These are phyloP conservation scores for Linnemannia zychae DNA, from an alignment of 192 early-diverging fungal species.

Conservation along the genomic window DNA sequence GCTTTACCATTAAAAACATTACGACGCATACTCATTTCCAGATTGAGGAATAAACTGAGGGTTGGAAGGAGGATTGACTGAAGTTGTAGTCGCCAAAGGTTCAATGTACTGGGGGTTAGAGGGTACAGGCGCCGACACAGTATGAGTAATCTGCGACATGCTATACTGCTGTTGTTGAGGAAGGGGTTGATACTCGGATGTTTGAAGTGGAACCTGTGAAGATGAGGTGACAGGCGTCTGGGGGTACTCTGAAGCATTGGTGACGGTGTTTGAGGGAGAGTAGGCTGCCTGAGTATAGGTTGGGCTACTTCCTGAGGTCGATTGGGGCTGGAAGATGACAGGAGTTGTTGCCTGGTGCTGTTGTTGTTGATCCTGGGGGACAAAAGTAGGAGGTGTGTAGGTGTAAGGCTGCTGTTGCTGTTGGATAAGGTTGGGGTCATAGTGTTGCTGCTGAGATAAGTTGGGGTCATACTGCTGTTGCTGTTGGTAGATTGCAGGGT, in stretches of 20 bases:
- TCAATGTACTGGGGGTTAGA: neutral
- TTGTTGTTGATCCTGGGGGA: neutral
- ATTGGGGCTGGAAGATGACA: constrained; percentile 23
- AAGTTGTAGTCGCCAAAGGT: neutral
- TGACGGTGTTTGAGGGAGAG: neutral
- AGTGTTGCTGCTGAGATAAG: neutral
- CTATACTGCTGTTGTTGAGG: neutral
- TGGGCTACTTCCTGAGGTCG: neutral
- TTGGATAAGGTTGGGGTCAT: too few species aligned
- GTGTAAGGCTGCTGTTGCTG: constrained; percentile 2
- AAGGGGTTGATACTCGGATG: neutral
- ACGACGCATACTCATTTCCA: constrained; percentile 8
- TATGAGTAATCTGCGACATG: too few species aligned
- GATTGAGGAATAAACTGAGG: constrained; percentile 20
- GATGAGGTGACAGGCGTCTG: neutral
- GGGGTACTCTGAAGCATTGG: neutral
- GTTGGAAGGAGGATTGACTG: neutral
- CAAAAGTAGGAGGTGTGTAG: constrained; percentile 23
- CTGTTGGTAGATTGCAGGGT: constrained; percentile 1
- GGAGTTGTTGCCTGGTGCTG: neutral
- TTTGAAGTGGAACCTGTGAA: neutral
- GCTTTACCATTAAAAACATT: neutral
- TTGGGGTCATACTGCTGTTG: neutral
- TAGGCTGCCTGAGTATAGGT: constrained; percentile 16
- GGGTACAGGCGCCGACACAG: constrained; percentile 1